These are phyloP conservation scores for Ogataea trehaloabstinens DNA, from an alignment of 805 yeast genomes.

Conservation along the genomic window DNA sequence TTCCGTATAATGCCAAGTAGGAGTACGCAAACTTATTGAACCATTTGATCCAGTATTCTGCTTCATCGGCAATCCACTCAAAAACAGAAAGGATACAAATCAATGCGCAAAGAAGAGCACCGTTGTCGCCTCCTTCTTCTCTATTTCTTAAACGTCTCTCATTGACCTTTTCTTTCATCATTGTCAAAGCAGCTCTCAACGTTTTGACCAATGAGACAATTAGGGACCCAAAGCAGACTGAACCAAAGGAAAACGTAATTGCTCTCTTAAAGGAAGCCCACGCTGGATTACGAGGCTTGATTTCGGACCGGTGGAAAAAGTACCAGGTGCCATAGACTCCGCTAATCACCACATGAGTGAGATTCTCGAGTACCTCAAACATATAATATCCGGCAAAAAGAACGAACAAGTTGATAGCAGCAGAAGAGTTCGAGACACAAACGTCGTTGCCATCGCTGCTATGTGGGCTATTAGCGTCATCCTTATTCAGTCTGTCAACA, in stretches of 20 bases:
- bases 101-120: constrained; percentile 51
- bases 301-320: constrained; percentile 52
- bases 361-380: constrained; percentile 77
- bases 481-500: constrained; percentile 23
- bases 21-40: constrained; percentile 91
- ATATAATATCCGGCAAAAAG: constrained; percentile 83
- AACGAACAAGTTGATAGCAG: constrained; percentile 48
- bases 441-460: constrained; percentile 27
- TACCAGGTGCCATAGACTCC: constrained; percentile 94
- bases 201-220: constrained; percentile 75
- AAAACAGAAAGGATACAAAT: constrained; percentile 48
- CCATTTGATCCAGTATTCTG: constrained; percentile 54
- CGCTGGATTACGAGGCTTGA: constrained; percentile 75
- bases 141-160: constrained; percentile 33
- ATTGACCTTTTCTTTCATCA: constrained; percentile 43
- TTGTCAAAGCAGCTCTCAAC: constrained; percentile 50
- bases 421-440: constrained; percentile 30
- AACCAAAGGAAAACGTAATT: constrained; percentile 82
- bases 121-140: constrained; percentile 49
- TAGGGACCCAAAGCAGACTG: constrained; percentile 78
- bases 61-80: constrained; percentile 57
- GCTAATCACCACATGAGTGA: constrained; percentile 76
- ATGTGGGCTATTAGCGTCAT: constrained; percentile 54
- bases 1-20: constrained; percentile 84
- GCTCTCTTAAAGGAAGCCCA: constrained; percentile 76